Evolutionary conservation across 2,329 filamentous ascomycete species (phyloP).

Genomic region (Cytospora chrysosperma): DNA sequence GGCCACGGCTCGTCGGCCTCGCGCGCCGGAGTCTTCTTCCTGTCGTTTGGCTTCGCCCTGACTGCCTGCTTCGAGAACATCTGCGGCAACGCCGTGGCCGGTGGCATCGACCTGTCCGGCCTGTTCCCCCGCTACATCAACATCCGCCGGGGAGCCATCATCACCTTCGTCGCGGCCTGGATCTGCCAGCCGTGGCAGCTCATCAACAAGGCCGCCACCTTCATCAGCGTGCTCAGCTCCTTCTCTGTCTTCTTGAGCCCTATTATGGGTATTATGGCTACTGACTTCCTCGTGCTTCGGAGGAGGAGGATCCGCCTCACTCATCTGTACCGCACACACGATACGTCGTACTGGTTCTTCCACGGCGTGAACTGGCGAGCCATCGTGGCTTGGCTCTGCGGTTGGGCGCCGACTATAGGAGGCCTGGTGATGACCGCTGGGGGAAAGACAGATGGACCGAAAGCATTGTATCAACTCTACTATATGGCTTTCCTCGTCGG

Average conservation of each 20-base stretch:
- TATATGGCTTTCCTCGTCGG: constrained; percentile 48
- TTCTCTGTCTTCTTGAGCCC: constrained; percentile 42
- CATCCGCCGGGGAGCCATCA: constrained; percentile 33
- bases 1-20: constrained; percentile 38
- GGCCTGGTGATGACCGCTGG: constrained; percentile 39
- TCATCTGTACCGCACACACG: constrained; percentile 36
- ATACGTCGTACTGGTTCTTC: constrained; percentile 43
- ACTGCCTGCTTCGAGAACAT: constrained; percentile 43
- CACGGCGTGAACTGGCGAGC: constrained; percentile 45
- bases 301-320: constrained; percentile 35
- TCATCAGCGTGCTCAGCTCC: constrained; percentile 36
- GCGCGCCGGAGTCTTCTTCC: constrained; percentile 33
- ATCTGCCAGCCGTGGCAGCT: constrained; percentile 35
- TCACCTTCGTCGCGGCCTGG: constrained; percentile 33
- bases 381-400: constrained; percentile 42
- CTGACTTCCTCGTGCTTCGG: constrained; percentile 38
- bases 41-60: constrained; percentile 39
- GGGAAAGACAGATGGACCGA: constrained; percentile 33
- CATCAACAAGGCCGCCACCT: constrained; percentile 32
- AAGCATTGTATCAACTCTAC: constrained; percentile 43
- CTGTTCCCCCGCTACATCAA: constrained; percentile 32
- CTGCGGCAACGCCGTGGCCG: constrained; percentile 34
- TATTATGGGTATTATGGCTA: constrained; percentile 39
- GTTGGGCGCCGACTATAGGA: constrained; percentile 44
- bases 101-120: constrained; percentile 30